These are phyloP conservation scores for Salix brachista DNA, from an alignment of 345 rosid genomes.

Conservation along the genomic window DNA sequence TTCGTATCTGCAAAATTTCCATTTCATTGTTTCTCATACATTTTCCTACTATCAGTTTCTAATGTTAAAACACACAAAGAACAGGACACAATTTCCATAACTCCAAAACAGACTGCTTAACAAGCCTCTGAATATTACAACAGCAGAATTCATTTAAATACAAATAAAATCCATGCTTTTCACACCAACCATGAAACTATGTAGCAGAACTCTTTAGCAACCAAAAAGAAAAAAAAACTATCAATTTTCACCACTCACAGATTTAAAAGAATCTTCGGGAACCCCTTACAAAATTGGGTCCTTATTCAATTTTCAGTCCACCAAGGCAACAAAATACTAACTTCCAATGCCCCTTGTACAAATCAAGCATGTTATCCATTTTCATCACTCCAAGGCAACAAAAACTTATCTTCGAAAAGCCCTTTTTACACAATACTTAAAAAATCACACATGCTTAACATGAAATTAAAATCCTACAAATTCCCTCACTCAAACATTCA, in stretches of 20 bases:
- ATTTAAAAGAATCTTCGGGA: background rate
- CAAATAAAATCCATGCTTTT: background rate
- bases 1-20: constrained; percentile 62
- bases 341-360: background rate
- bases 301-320: background rate
- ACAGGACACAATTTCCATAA: background rate
- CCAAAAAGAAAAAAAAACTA: background rate
- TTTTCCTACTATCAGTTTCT: background rate
- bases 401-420: background rate
- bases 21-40: background rate
- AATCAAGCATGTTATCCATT: background rate
- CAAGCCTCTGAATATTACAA: background rate
- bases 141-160: background rate
- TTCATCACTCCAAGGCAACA: background rate
- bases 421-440: background rate
- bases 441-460: background rate
- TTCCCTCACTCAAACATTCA: background rate
- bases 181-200: background rate
- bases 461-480: background rate
- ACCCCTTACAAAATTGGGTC: background rate
- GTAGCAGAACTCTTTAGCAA: background rate
- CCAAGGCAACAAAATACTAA: background rate
- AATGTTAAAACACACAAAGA: constrained; percentile 7
- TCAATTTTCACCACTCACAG: background rate
- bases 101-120: background rate